phyloP scores from a whole-genome alignment of 306 rosid genomes.

The Fragaria vesca region DNA sequence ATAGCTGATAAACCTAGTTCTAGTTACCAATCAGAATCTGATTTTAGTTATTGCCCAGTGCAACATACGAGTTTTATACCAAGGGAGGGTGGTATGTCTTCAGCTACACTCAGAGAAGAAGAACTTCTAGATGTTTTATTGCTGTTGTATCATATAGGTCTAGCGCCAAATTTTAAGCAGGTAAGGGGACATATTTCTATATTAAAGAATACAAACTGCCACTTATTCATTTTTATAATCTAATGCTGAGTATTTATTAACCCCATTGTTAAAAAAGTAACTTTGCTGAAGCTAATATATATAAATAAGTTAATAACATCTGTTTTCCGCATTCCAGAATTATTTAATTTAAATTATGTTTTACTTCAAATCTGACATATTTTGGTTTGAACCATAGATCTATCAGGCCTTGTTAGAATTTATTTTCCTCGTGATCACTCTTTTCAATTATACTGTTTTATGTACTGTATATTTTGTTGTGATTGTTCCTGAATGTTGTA shows the following conservation, averaged over 20 bases:
- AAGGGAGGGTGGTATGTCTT: slow-evolving; percentile 62
- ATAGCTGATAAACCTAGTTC: slow-evolving; percentile 88
- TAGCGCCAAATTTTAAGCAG: slow-evolving; percentile 91
- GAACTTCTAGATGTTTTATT: slow-evolving; percentile 83
- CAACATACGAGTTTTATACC: slow-evolving; percentile 59
- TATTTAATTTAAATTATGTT: neutral
- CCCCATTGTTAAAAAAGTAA: neutral
- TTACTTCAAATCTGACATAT: neutral
- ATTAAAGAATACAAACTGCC: neutral
- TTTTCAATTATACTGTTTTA: neutral
- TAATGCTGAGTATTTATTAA: neutral
- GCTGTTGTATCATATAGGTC: slow-evolving; percentile 86
- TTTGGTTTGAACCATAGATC: neutral
- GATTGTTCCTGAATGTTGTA: neutral
- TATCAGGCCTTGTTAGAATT: neutral
- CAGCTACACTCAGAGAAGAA: slow-evolving; percentile 75
- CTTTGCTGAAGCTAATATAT: neutral
- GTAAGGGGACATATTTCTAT: slow-evolving; percentile 28
- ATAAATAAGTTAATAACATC: neutral
- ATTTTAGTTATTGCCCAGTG: slow-evolving; percentile 52
- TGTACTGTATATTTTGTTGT: neutral
- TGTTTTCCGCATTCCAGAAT: neutral
- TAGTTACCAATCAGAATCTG: slow-evolving; percentile 80
- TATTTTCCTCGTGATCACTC: neutral
- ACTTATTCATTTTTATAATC: neutral